Evolutionary conservation across 1,284 basidiomycete genomes (phyloP).

Genomic region (Termitomyces sp.): DNA sequence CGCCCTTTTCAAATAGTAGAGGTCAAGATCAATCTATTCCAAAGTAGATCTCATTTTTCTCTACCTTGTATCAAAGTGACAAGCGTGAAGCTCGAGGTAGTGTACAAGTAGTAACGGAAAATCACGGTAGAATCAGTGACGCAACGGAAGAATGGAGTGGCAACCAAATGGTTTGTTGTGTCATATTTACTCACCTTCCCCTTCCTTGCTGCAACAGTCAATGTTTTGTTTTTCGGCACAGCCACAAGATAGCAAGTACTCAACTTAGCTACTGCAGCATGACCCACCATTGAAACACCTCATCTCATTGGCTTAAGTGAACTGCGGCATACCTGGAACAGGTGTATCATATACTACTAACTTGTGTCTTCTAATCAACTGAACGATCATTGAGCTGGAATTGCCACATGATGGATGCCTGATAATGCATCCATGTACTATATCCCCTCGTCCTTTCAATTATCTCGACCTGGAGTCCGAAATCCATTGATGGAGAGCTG

Average conservation of each 20-base stretch:
- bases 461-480: no score
- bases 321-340: no score
- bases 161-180: slow-evolving; percentile 5
- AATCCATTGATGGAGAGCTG: no score
- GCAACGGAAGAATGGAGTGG: slow-evolving; percentile 3
- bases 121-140: slow-evolving; percentile 1
- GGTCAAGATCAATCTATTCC: not conserved
- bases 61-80: not conserved
- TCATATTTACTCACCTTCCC: slow-evolving; percentile 5
- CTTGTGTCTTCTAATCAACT: not conserved
- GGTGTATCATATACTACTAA: not conserved
- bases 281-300: no score
- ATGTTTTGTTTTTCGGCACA: no score
- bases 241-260: no score
- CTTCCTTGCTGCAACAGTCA: no score
- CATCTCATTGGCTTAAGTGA: no score
- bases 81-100: not conserved
- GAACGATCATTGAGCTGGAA: not conserved
- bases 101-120: not conserved
- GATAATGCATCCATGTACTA: no score
- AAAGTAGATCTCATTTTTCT: not conserved
- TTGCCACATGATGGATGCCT: no score
- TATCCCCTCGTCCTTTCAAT: no score
- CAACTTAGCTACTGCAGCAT: no score
- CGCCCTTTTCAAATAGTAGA: not conserved